phyloP scores from a whole-genome alignment of 441 rosid genomes.

The Bocquillonia castaneifolia region DNA sequence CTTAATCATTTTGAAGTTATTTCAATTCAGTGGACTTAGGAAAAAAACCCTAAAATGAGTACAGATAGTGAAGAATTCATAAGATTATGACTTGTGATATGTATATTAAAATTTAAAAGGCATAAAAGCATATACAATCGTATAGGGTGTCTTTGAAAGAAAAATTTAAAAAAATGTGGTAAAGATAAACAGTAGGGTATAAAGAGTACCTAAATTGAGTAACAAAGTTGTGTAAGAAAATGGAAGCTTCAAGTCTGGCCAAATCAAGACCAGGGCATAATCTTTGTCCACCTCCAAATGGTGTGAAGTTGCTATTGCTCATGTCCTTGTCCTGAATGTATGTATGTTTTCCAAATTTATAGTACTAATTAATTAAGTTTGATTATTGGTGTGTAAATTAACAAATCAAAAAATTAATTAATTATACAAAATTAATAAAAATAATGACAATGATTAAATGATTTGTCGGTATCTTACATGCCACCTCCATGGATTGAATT shows the following conservation, averaged over 20 bases:
- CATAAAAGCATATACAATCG: too few species aligned
- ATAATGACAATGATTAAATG: not conserved
- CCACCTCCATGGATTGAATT: conserved; percentile 97
- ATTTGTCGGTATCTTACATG: conserved; percentile 45
- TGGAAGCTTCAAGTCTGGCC: conserved; percentile 91
- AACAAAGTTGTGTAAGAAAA: conserved; percentile 79
- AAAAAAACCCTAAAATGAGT: too few species aligned
- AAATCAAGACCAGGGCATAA: conserved; percentile 92
- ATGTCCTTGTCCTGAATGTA: conserved; percentile 52
- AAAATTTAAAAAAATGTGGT: not conserved
- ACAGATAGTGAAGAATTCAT: too few species aligned
- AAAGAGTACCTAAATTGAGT: conserved; percentile 71
- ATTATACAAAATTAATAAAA: not conserved
- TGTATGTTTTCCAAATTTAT: not conserved
- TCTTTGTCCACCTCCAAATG: conserved; percentile 97
- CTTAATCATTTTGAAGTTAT: too few species aligned
- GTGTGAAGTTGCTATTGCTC: conserved; percentile 61
- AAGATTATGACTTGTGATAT: too few species aligned
- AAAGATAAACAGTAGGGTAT: too few species aligned
- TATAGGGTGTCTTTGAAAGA: too few species aligned
- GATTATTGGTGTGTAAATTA: too few species aligned
- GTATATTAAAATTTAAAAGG: too few species aligned
- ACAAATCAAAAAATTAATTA: not conserved
- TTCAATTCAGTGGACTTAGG: too few species aligned
- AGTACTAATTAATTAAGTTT: not conserved